Conservation (phyloP, 306 rosid genomes). For the Parietaria judaica region DNA sequence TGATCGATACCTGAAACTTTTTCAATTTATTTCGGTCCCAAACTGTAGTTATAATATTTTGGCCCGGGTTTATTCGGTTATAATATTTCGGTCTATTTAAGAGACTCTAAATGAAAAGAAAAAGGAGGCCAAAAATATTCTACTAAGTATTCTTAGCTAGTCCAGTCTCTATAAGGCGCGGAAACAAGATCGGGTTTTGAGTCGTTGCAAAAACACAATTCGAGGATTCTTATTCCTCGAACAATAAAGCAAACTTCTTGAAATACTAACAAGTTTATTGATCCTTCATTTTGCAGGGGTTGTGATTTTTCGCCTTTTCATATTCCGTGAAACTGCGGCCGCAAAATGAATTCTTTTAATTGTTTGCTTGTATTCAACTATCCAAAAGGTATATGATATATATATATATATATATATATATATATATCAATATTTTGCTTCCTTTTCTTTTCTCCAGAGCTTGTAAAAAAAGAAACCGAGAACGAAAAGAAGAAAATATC, state of each 20-base stretch:
- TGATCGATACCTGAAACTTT: background rate
- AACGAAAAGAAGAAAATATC: constrained; percentile 25
- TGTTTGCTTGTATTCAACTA: constrained; percentile 66
- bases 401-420: constrained; percentile 31
- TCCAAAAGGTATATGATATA: constrained; percentile 39
- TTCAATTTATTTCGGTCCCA: too few species aligned
- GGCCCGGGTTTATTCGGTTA: too few species aligned
- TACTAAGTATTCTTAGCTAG: too few species aligned
- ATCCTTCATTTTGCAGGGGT: constrained; percentile 32
- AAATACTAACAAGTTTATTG: background rate
- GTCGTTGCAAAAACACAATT: too few species aligned
- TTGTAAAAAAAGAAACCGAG: constrained; percentile 50
- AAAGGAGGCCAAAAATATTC: too few species aligned
- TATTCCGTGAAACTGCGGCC: constrained; percentile 39
- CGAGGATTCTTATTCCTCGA: constrained; percentile 8
- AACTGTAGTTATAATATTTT: too few species aligned
- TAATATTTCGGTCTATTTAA: too few species aligned
- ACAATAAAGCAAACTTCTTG: background rate
- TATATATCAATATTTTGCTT: background rate
- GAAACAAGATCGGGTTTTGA: too few species aligned
- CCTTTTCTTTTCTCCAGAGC: constrained; percentile 35
- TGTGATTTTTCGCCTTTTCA: constrained; percentile 21
- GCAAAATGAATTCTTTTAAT: constrained; percentile 65
- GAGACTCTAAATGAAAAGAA: too few species aligned
- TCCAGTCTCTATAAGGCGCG: too few species aligned